These are phyloP conservation scores for Fremontodendron californicum DNA, from an alignment of 345 rosid genomes.

Conservation along the genomic window DNA sequence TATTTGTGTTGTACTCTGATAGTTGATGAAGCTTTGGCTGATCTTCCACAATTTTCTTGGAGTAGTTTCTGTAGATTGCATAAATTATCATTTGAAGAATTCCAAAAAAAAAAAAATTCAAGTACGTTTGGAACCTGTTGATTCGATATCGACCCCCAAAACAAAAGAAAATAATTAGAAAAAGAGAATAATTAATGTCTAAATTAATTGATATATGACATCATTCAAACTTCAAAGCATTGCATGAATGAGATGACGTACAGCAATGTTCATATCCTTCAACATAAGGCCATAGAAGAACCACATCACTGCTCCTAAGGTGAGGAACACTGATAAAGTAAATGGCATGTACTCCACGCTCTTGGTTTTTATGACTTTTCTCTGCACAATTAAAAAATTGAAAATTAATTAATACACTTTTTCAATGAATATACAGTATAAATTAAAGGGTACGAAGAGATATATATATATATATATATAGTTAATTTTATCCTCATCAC, in stretches of 20 bases:
- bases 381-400: conserved; percentile 33
- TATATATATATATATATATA: too few species aligned
- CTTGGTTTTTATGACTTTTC: conserved; percentile 71
- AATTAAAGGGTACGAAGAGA: too few species aligned
- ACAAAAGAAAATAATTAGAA: not conserved
- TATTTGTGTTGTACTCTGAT: conserved; percentile 16
- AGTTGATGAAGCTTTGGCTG: conserved; percentile 33
- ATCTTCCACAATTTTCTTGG: conserved; percentile 31
- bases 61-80: conserved; percentile 51
- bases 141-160: conserved; percentile 16
- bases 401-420: not conserved
- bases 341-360: conserved; percentile 86
- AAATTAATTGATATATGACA: too few species aligned
- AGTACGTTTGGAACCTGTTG: conserved; percentile 51
- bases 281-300: conserved; percentile 68
- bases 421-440: too few species aligned
- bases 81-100: conserved; percentile 70
- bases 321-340: conserved; percentile 63
- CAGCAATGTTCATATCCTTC: conserved; percentile 61
- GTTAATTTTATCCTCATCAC: conserved; percentile 37
- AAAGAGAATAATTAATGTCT: not conserved
- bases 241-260: conserved; percentile 29
- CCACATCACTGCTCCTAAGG: conserved; percentile 81
- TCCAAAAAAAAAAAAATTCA: conserved; percentile 72
- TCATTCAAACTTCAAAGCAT: too few species aligned